phyloP scores from a whole-genome alignment of 352 stramenopile species.

The Phytopythium cucurbitacearum region DNA sequence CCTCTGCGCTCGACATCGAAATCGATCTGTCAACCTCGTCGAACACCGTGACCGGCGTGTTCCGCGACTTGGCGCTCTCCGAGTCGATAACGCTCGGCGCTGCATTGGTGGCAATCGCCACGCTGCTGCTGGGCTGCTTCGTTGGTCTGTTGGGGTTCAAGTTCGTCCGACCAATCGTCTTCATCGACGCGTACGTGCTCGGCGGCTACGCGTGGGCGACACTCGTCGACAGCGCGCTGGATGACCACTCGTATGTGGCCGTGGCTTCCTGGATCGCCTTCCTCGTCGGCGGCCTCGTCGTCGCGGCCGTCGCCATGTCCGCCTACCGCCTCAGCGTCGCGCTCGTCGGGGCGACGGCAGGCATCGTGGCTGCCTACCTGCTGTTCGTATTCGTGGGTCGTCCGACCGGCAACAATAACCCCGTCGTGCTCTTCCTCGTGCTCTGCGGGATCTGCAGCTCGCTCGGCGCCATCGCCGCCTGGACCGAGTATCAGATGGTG shows the following conservation, averaged over 20 bases:
- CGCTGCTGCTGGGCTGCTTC: constrained; percentile 4
- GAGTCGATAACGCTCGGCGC: not conserved
- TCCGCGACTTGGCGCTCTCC: not conserved
- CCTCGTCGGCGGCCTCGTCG: constrained; percentile 3
- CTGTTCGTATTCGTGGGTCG: constrained; percentile 5
- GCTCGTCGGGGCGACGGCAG: not conserved
- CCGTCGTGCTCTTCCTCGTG: constrained; percentile 5
- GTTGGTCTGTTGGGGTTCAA: not conserved
- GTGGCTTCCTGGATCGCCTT: constrained; percentile 3
- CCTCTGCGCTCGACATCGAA: not conserved
- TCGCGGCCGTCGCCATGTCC: not conserved
- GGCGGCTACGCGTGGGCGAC: constrained; percentile 6
- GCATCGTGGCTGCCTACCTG: constrained; percentile 2
- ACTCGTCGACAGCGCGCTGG: constrained; percentile 3
- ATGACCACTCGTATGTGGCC: constrained; percentile 1
- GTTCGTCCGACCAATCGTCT: constrained; percentile 4
- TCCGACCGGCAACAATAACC: not conserved
- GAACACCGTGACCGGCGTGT: not conserved
- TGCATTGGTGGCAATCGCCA: not conserved
- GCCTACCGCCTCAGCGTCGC: not conserved
- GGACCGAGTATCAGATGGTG: constrained; percentile 1
- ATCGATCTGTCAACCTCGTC: not conserved
- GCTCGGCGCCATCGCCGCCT: not conserved
- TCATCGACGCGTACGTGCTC: constrained; percentile 5
- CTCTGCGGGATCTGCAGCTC: not conserved